Percentiles rank a stretch among this genome's conserved stretches.
phyloP scores from a whole-genome alignment of 2,329 filamentous ascomycete genomes.

The Cytospora leucostoma region DNA sequence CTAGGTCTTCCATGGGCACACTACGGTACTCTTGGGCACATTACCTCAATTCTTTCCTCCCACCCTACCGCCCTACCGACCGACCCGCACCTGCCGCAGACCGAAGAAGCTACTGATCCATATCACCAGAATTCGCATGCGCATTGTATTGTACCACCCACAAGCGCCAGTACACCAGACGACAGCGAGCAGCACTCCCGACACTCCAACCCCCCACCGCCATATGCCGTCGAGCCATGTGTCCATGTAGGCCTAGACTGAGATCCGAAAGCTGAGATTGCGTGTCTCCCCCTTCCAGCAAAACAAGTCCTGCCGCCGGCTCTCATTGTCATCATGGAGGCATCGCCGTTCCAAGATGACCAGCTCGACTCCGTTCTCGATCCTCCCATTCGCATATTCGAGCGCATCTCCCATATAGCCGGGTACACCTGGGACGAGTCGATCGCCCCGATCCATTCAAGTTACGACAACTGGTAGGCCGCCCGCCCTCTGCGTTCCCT shows the following conservation, averaged over 20 bases:
- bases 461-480: conserved; percentile 83
- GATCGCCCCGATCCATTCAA: conserved; percentile 59
- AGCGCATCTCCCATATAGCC: conserved; percentile 70
- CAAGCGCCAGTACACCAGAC: neutral
- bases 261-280: conserved; percentile 28
- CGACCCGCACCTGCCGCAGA: neutral
- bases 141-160: neutral
- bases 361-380: conserved; percentile 51
- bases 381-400: conserved; percentile 69
- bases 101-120: conserved; percentile 1
- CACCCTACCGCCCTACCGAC: neutral
- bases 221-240: conserved; percentile 21
- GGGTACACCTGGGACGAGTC: conserved; percentile 78
- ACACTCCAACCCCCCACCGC: neutral
- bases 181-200: neutral
- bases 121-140: conserved; percentile 1
- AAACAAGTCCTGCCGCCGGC: conserved; percentile 15
- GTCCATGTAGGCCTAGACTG: conserved; percentile 24
- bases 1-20: neutral
- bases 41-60: neutral
- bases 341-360: conserved; percentile 50
- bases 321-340: conserved; percentile 49
- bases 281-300: conserved; percentile 21
- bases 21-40: neutral
- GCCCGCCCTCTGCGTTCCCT: conserved; percentile 4